Evolutionary conservation across 2,329 filamentous ascomycete genomes (phyloP), one percentile per base, ranked within the genome.

Genomic region (Aspergillus japonicus): DNA sequence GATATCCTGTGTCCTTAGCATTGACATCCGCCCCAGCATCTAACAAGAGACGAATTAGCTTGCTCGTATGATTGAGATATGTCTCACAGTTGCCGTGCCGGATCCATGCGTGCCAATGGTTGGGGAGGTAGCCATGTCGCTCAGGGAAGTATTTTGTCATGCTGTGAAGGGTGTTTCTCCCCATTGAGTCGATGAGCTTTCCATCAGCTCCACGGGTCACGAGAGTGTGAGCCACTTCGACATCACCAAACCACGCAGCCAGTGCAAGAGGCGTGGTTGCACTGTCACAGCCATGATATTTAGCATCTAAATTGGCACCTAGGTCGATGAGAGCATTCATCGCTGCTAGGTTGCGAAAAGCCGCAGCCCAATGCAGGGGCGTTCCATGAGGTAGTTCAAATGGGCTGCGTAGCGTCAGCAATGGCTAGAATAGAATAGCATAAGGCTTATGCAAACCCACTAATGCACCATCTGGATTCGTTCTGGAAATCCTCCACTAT

Each of bases 81-180:
- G 61, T 51, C 5, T 68, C 58, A 67, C 67, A 71, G 26, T 49
- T 51, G 1, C 69, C 69, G 48, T 71, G 69, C 6, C 69, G 69
- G n/a, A 70, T 64, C 69, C 69, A 71, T 58, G 69, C 70, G 51
- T 71, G 64, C 69, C 69, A 71, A n/a, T 65, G 56, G 60, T 68
- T 63, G 7, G 62, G 58, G 14, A 70, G 35, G 26, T 64, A 64
- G 6, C 69, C 68, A 66, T 71, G 67, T 53, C 63, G 55, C 26
- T 68, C 67, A 19, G 66, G 67, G 2, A 66, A 56, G 52, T 65
- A 65, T 33, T 64, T 62, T 1, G 65, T 64, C 53, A 71, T 65
- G 26, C 50, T 52, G 50, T 71, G 67, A n/a, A 71, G 59, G 6
- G 58, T 57, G 48, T 71, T 71, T 47, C 69, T 59, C 19, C 62